Evolutionary conservation across 2,329 filamentous ascomycete genomes (phyloP), one percentile per base, ranked within the genome.

Genomic region (Apiospora phragmitis): DNA sequence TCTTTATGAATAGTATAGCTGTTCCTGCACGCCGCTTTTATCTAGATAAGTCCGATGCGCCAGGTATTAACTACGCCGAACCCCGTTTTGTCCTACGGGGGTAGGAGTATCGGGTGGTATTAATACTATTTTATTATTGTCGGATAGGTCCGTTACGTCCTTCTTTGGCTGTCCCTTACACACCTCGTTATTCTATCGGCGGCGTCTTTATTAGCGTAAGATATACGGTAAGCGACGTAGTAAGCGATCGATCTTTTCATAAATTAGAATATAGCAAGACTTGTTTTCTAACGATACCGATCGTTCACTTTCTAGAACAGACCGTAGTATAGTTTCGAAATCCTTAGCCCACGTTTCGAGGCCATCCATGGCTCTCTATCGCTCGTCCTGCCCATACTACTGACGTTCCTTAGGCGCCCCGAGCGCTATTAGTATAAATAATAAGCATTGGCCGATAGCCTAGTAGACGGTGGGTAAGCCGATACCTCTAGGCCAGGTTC

Each of bases 341-440:
- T 79, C 77, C 67, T 76, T 72, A 3, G 49, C 38, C 74, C 73
- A 79, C 24, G 41, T 75, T 18, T 59, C 70, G 14, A 76, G 65
- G 9, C 42, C 26, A 6, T 29, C 41, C 4, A 69, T 72, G 1
- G 71, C 72, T n/a, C 43, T 38, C 51, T 45, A n/a, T 32, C 72
- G 71, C 66, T 77, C 74, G 4, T 76, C 72, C 29, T 78, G 75
- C 24, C 71, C 80, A 71, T 84, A 84, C 18, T 45, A 18, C 67
- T 71, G 59, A 71, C 73, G 68, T 74, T 69, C 69, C 83, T 79
- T 9, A 85, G 77, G 0, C 85, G 82, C 18, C 76, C 77, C 67
- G 9, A 80, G 70, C 18, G 78, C 76, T 35, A 79, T 49, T 3
- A 80, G 47, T 18, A 65, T 76, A 67, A 80, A 81, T 14, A 80